Base-by-base conservation (phyloP, 2,329 filamentous ascomycete species). In the Bipolaris gigantea region DNA sequence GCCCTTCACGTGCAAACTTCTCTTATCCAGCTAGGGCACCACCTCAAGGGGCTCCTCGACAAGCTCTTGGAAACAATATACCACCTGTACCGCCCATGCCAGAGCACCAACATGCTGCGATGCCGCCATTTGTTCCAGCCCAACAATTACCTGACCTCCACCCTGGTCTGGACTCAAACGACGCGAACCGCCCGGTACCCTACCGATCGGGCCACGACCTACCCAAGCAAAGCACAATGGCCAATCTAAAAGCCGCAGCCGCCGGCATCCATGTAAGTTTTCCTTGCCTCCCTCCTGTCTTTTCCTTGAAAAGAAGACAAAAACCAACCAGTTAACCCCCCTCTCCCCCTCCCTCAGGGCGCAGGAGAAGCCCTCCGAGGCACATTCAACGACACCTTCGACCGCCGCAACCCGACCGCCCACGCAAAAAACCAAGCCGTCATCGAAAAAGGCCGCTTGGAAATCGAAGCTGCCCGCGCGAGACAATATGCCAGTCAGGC, bases 321-420 rank as follows among this genome's bases (percentile, higher is more conserved):
- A 18, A 47, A 47, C 61, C 59, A 15, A 65, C 18, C 40, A 15
- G 2, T 3, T n/a, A n/a, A n/a, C n/a, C n/a, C n/a, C n/a, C n/a
- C n/a, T n/a, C n/a, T n/a, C n/a, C n/a, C n/a, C n/a, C n/a, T 16
- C 9, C 13, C 9, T 35, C 38, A 74, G 71, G 71, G 71, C 38
- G 71, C 70, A 16, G 63, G 71, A 44, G 71, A 74, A 60, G 65
- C 71, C 39, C 64, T 74, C 16, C 67, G 71, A 32, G 71, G 71
- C 11, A 73, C 70, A 3, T 62, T 74, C 34, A 73, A 73, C 41
- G 61, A 62, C 42, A 62, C 66, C 3, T 64, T 72, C 39, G 71
- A 74, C 50, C 66, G 64, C 13, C 71, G 66, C 35, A 63, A 67
- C 35, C 63, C 66, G 11, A 23, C 59, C 27, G 64, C 68, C 7